Conservation (phyloP, 2,329 filamentous ascomycete species). For the Allantophomopsis cytisporea region DNA sequence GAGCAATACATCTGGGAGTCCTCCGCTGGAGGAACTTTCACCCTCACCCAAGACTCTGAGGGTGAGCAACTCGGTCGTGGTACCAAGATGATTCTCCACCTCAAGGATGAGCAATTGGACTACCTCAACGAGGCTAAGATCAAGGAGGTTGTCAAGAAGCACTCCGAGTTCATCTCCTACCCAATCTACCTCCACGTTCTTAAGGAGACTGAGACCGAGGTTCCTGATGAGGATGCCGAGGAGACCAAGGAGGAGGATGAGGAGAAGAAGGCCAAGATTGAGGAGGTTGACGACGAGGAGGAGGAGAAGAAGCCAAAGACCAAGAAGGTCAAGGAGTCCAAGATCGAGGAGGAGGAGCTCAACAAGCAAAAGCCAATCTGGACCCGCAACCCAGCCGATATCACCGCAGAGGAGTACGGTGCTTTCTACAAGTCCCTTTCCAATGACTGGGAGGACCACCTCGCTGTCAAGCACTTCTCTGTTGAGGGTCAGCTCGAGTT, state of each 20-base stretch:
- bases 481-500: slow-evolving; percentile 99
- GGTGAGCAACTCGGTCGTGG: slow-evolving; percentile 85
- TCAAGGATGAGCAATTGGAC: slow-evolving; percentile 98
- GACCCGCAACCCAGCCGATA: slow-evolving; percentile 95
- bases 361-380: slow-evolving; percentile 99
- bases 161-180: slow-evolving; percentile 99
- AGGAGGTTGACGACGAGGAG: slow-evolving; percentile 78
- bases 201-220: slow-evolving; percentile 99
- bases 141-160: slow-evolving; percentile 99
- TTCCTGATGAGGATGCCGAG: slow-evolving; percentile 89
- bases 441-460: slow-evolving; percentile 99
- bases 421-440: slow-evolving; percentile 99
- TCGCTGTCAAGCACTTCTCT: slow-evolving; percentile 99
- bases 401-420: slow-evolving; percentile 91
- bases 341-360: slow-evolving; percentile 97
- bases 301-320: slow-evolving; percentile 93
- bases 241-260: slow-evolving; percentile 64
- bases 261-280: slow-evolving; percentile 94
- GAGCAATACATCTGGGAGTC: slow-evolving; percentile 99
- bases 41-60: slow-evolving; percentile 77
- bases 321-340: slow-evolving; percentile 98
- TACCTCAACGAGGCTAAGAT: slow-evolving; percentile 98
- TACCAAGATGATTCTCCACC: slow-evolving; percentile 94
- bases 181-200: slow-evolving; percentile 99
- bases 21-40: slow-evolving; percentile 93